Percentiles rank a stretch among this genome's conserved stretches.
These are phyloP conservation scores for Aphanomyces cochlioides DNA, from an alignment of 352 stramenopile species.

Conservation along the genomic window DNA sequence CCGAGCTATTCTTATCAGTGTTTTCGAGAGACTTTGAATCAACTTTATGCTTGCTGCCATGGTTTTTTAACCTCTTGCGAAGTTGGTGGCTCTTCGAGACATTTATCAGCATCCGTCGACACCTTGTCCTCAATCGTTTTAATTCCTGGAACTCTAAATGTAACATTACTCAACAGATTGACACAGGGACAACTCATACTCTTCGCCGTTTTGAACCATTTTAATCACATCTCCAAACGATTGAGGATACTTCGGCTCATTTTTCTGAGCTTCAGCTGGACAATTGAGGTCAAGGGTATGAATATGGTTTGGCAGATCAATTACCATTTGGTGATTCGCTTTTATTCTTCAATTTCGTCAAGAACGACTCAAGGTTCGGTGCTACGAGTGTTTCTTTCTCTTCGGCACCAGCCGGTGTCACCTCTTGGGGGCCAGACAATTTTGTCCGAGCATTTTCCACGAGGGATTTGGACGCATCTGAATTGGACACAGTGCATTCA, in stretches of 20 bases:
- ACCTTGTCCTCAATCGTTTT: constrained; percentile 22
- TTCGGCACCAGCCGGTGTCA: background rate
- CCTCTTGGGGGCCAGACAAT: background rate
- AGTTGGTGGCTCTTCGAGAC: background rate
- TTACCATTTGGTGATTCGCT: background rate
- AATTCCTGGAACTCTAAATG: constrained; percentile 15
- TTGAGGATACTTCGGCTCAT: constrained; percentile 5
- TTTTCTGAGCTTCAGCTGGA: background rate
- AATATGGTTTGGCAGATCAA: background rate
- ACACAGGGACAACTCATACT: constrained; percentile 1
- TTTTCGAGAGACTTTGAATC: constrained; percentile 47
- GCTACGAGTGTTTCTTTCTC: background rate
- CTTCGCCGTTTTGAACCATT: constrained; percentile 26
- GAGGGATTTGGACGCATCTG: background rate
- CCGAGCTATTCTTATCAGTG: constrained; percentile 44
- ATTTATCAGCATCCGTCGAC: constrained; percentile 11
- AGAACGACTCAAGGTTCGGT: constrained; percentile 17
- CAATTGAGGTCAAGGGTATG: background rate
- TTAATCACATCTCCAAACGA: constrained; percentile 24
- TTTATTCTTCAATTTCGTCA: constrained; percentile 13
- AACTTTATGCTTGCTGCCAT: background rate
- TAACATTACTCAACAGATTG: constrained; percentile 4
- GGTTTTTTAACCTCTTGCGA: background rate
- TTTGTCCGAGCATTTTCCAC: background rate
- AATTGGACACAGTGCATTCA: background rate